A percentile compares a stretch with the other conserved stretches of the same genome.
phyloP scores from a whole-genome alignment of 2,329 filamentous ascomycete species.

The Botrytis paeoniae region DNA sequence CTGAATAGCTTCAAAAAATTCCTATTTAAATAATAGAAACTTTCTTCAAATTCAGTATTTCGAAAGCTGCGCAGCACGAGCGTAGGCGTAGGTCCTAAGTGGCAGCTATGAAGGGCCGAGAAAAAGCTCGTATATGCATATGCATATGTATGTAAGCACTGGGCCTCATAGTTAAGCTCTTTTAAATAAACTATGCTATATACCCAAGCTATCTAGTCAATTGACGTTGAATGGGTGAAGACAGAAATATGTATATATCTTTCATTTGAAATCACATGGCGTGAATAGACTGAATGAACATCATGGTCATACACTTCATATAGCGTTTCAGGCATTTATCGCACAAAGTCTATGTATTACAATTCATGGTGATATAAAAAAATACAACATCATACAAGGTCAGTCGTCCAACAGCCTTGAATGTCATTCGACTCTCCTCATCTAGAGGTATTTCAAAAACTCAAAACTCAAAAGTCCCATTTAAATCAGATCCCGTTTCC shows the following conservation, averaged over 20 bases:
- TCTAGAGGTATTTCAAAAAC: slow-evolving; percentile 8
- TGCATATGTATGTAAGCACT: too few relatives aligned
- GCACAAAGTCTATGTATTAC: slow-evolving; percentile 18
- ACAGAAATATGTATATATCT: not conserved
- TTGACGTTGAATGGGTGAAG: too few relatives aligned
- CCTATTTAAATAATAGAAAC: too few relatives aligned
- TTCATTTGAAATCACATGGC: slow-evolving; percentile 5
- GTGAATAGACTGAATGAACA: not conserved
- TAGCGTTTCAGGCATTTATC: not conserved
- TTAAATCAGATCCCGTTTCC: slow-evolving; percentile 17
- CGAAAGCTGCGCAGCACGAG: too few relatives aligned
- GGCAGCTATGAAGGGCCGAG: too few relatives aligned
- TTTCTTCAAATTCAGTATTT: too few relatives aligned
- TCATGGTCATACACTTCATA: slow-evolving; percentile 14
- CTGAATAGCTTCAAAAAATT: too few relatives aligned
- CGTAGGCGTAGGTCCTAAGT: too few relatives aligned
- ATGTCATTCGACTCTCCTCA: slow-evolving; percentile 14
- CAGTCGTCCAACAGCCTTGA: slow-evolving; percentile 2
- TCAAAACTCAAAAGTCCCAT: slow-evolving; percentile 13
- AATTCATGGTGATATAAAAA: slow-evolving; percentile 19
- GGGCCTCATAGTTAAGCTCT: too few relatives aligned
- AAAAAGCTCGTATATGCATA: too few relatives aligned
- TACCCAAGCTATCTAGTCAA: too few relatives aligned
- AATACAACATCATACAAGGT: slow-evolving; percentile 13
- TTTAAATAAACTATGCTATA: too few relatives aligned